Percentiles rank a stretch among this genome's conserved stretches.
These are phyloP conservation scores for Scortechinia acanthostroma DNA, from an alignment of 2,329 filamentous ascomycete species.

Conservation along the genomic window DNA sequence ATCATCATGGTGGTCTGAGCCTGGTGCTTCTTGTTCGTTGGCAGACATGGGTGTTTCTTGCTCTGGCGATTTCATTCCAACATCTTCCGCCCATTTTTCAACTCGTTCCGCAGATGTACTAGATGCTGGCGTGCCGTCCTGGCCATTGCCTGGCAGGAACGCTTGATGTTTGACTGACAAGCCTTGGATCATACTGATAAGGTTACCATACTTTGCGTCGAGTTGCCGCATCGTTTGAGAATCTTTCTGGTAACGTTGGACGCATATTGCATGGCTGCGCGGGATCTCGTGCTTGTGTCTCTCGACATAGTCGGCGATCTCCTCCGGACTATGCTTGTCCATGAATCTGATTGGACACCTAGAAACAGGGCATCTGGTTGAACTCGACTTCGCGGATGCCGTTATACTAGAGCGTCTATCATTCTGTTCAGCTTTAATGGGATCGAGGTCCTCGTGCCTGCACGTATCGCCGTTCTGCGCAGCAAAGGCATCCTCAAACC, in stretches of 20 bases:
- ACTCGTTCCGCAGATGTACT: not conserved
- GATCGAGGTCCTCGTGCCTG: not conserved
- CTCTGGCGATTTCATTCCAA: not conserved
- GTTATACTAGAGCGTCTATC: not conserved
- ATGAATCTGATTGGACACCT: not conserved
- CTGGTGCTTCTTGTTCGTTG: not conserved
- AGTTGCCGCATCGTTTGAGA: not conserved
- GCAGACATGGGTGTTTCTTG: not conserved
- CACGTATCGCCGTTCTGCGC: not conserved
- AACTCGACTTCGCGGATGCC: not conserved
- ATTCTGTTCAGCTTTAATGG: not conserved
- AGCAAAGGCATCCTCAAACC: not conserved
- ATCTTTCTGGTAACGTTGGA: not conserved
- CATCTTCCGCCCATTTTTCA: slow-evolving; percentile 2
- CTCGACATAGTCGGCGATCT: slow-evolving; percentile 1
- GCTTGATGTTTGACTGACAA: slow-evolving; percentile 1
- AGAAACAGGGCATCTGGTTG: not conserved
- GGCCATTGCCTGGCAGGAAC: not conserved
- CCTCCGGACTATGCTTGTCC: slow-evolving; percentile 1
- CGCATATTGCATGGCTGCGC: not conserved
- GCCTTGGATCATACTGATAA: slow-evolving; percentile 1
- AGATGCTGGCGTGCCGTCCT: not conserved
- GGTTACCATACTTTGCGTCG: not conserved
- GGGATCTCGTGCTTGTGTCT: slow-evolving; percentile 1
- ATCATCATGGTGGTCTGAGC: not conserved